These are phyloP conservation scores for Apiotrichum siamense DNA, from an alignment of 1,284 basidiomycete species.

Conservation along the genomic window DNA sequence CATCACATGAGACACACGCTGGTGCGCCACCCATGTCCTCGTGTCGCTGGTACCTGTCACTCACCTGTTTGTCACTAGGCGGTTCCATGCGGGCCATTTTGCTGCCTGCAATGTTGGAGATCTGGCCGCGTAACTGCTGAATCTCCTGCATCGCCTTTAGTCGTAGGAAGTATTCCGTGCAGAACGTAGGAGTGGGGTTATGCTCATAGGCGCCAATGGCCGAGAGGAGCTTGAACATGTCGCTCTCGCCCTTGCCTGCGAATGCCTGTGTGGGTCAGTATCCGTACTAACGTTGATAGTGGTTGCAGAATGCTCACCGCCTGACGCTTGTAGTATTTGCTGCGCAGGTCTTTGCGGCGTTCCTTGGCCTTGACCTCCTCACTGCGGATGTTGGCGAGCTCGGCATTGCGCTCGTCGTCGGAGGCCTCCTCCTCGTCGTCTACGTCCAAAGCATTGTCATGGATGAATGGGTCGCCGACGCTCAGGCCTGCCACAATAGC, in stretches of 20 bases:
- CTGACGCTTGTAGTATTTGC: slow-evolving; percentile 73
- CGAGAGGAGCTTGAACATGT: slow-evolving; percentile 80
- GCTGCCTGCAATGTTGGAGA: slow-evolving; percentile 68
- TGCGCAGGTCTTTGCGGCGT: slow-evolving; percentile 57
- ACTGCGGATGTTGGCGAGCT: slow-evolving; percentile 55
- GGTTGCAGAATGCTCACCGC: slow-evolving; percentile 58
- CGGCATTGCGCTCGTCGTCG: slow-evolving; percentile 49
- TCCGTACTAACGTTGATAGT: not conserved
- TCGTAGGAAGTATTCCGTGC: slow-evolving; percentile 82
- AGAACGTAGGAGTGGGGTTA: slow-evolving; percentile 73
- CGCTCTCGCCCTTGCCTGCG: slow-evolving; percentile 71
- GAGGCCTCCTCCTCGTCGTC: slow-evolving; percentile 48
- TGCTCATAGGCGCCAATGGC: slow-evolving; percentile 96
- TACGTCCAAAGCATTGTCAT: slow-evolving; percentile 61
- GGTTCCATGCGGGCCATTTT: slow-evolving; percentile 55
- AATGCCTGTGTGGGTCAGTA: slow-evolving; percentile 10
- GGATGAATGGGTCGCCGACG: slow-evolving; percentile 92
- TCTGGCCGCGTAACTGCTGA: slow-evolving; percentile 89
- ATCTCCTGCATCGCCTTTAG: slow-evolving; percentile 98
- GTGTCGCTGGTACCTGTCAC: not conserved
- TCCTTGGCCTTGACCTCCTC: slow-evolving; percentile 64
- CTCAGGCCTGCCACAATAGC: slow-evolving; percentile 86
- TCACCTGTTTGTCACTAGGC: slow-evolving; percentile 49
- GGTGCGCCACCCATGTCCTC: not conserved
- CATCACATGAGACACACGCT: too few relatives aligned